phyloP scores from a whole-genome alignment of 306 rosid species.

The Lathyrus tuberosus region DNA sequence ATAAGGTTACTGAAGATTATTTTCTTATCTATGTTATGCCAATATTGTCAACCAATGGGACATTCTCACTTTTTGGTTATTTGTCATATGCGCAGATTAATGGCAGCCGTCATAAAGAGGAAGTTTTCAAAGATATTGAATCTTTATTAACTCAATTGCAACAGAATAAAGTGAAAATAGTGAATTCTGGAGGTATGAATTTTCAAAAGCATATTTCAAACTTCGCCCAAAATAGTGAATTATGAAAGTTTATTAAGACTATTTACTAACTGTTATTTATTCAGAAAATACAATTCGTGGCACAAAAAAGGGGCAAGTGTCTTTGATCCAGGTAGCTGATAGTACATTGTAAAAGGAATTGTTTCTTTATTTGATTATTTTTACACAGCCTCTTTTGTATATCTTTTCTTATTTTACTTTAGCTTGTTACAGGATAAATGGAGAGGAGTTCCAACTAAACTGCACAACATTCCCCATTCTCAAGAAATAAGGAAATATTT shows the following conservation, averaged over 20 bases:
- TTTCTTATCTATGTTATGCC: conserved; percentile 27
- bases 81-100: conserved; percentile 60
- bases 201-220: conserved; percentile 29
- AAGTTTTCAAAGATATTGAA: conserved; percentile 71
- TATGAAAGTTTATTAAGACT: background rate
- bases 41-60: conserved; percentile 23
- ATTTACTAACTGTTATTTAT: conserved; percentile 24
- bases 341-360: conserved; percentile 32
- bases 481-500: conserved; percentile 89
- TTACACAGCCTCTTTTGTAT: conserved; percentile 32
- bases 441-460: conserved; percentile 95
- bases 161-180: conserved; percentile 47
- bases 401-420: conserved; percentile 49
- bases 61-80: conserved; percentile 12
- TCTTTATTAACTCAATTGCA: conserved; percentile 62
- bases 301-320: conserved; percentile 47
- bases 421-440: conserved; percentile 76
- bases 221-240: background rate
- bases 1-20: conserved; percentile 54
- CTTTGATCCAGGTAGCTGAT: conserved; percentile 55
- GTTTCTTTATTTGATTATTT: conserved; percentile 2
- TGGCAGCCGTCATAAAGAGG: conserved; percentile 74
- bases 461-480: conserved; percentile 94
- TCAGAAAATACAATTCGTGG: conserved; percentile 60
- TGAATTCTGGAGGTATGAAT: conserved; percentile 61